phyloP scores from a whole-genome alignment of 345 rosid genomes.

The Passiflora organensis region DNA sequence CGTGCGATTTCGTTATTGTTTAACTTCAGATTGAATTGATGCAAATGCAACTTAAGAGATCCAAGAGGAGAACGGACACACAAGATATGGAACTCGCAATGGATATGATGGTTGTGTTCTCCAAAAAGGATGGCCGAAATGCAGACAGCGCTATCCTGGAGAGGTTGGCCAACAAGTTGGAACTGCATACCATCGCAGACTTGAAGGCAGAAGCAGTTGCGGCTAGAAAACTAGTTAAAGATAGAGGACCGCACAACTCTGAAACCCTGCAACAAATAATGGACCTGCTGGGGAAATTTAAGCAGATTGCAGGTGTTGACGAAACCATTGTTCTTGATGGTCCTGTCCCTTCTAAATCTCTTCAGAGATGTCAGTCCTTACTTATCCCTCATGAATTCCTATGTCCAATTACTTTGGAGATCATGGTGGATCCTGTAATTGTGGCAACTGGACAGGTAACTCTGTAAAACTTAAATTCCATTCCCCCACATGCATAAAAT shows the following conservation, averaged over 20 bases:
- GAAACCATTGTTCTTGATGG: conserved; percentile 31
- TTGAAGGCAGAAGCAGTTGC: conserved; percentile 43
- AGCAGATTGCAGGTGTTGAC: conserved; percentile 41
- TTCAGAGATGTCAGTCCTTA: conserved; percentile 33
- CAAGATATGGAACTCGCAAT: conserved; percentile 61
- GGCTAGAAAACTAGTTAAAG: conserved; percentile 32
- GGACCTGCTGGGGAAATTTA: conserved; percentile 42
- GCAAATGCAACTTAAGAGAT: conserved; percentile 49
- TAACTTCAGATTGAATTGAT: conserved; percentile 47
- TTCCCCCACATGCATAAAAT: neutral
- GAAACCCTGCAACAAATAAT: conserved; percentile 36
- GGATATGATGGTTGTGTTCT: conserved; percentile 60
- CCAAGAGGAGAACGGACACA: conserved; percentile 47
- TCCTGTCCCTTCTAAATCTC: conserved; percentile 26
- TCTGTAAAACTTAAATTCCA: too few relatives aligned
- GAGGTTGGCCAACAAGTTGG: conserved; percentile 52
- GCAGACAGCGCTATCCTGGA: conserved; percentile 50
- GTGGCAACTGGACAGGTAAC: conserved; percentile 68
- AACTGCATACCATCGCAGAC: conserved; percentile 44
- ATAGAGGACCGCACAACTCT: conserved; percentile 30
- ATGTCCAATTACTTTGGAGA: conserved; percentile 52
- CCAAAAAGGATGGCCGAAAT: conserved; percentile 40
- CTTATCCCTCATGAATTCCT: conserved; percentile 50
- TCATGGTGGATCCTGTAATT: conserved; percentile 64
- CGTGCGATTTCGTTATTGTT: too few relatives aligned